A percentile compares a stretch with the other conserved stretches of the same genome.
Conservation (phyloP, 1,139 yeast species). For the Arxiozyma slooffiae region DNA sequence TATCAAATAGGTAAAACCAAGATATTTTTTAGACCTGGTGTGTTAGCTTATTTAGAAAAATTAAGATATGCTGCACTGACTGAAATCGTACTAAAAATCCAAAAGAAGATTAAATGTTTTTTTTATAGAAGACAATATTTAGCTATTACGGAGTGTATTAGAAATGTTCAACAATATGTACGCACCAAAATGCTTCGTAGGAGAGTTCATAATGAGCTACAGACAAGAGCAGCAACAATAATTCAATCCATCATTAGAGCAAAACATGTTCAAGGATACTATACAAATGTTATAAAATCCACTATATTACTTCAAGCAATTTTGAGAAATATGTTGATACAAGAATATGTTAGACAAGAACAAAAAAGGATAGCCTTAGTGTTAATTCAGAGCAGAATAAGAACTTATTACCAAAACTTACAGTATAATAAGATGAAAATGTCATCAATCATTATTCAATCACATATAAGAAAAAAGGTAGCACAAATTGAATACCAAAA, state of each 20-base stretch:
- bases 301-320: conserved; percentile 56
- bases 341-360: conserved; percentile 39
- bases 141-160: conserved; percentile 46
- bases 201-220: conserved; percentile 48
- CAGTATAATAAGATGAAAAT: conserved; percentile 22
- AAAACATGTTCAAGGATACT: conserved; percentile 41
- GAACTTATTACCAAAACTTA: conserved; percentile 18
- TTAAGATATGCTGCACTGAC: conserved; percentile 68
- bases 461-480: conserved; percentile 59
- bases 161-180: conserved; percentile 48
- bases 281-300: conserved; percentile 37
- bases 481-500: conserved; percentile 34
- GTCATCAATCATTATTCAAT: conserved; percentile 61
- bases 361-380: conserved; percentile 54
- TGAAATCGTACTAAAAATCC: conserved; percentile 73
- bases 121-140: conserved; percentile 54
- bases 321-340: conserved; percentile 56
- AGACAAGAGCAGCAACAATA: conserved; percentile 53
- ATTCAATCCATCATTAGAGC: conserved; percentile 72
- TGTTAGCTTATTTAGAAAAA: conserved; percentile 85
- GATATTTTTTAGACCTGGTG: conserved; percentile 93
- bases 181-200: conserved; percentile 58
- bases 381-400: conserved; percentile 44
- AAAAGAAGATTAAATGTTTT: conserved; percentile 68
- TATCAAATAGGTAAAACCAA: conserved; percentile 85